phyloP scores from a whole-genome alignment of 1,284 basidiomycete genomes.

The Tilletia caries region DNA sequence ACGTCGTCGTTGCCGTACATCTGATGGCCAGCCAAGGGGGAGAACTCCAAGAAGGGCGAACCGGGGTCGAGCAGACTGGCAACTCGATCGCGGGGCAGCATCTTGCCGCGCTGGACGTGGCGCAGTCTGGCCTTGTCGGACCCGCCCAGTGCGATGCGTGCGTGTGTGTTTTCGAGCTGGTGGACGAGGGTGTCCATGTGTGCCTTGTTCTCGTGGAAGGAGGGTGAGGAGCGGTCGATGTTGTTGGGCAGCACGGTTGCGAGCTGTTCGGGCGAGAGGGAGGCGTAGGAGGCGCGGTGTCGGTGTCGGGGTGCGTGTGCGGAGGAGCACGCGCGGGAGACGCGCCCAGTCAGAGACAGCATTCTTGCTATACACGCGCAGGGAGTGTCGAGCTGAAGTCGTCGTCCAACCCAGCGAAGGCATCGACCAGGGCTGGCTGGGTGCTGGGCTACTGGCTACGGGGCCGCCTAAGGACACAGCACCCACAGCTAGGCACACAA shows the following conservation, averaged over 20 bases:
- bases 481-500: too few species aligned
- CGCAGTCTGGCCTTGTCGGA: slow-evolving; percentile 68
- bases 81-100: slow-evolving; percentile 74
- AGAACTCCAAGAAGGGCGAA: slow-evolving; percentile 86
- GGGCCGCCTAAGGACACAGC: too few species aligned
- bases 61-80: slow-evolving; percentile 73
- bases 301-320: too few species aligned
- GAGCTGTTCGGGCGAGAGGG: neutral
- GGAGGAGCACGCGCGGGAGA: neutral
- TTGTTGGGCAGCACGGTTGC: slow-evolving; percentile 34
- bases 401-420: too few species aligned
- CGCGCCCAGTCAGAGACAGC: too few species aligned
- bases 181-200: slow-evolving; percentile 39
- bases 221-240: slow-evolving; percentile 31
- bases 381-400: too few species aligned
- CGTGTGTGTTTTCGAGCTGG: slow-evolving; percentile 34
- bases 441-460: too few species aligned
- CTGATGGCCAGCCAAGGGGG: slow-evolving; percentile 77
- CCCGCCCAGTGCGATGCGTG: slow-evolving; percentile 54
- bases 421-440: too few species aligned
- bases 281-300: neutral
- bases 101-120: slow-evolving; percentile 76
- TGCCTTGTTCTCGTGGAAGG: slow-evolving; percentile 36
- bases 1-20: slow-evolving; percentile 75
- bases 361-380: too few species aligned